A percentile compares a stretch with the other conserved stretches of the same genome.
These are phyloP conservation scores for Urtica urens DNA, from an alignment of 306 rosid genomes.

Conservation along the genomic window DNA sequence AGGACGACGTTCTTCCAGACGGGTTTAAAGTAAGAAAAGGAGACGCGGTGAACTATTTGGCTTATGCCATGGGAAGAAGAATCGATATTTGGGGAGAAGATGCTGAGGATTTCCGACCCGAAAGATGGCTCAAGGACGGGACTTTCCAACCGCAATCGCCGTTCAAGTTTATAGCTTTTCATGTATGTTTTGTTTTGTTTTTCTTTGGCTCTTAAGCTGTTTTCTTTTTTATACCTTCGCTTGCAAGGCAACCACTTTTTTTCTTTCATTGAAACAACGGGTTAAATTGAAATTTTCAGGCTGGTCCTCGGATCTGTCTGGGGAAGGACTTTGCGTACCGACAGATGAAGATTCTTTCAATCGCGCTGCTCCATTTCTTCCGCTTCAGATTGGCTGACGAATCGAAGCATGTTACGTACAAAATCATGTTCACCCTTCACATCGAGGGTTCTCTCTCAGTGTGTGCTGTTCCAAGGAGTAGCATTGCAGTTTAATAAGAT, in stretches of 20 bases:
- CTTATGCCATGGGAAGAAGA: conserved; percentile 75
- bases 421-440: conserved; percentile 70
- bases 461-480: conserved; percentile 33
- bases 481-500: too few species aligned
- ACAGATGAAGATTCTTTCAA: conserved; percentile 67
- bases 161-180: conserved; percentile 64
- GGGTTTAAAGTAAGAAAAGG: conserved; percentile 40
- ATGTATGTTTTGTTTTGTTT: conserved; percentile 25
- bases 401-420: conserved; percentile 33
- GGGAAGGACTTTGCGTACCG: conserved; percentile 74
- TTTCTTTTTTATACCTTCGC: neutral
- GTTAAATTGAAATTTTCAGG: conserved; percentile 27
- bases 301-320: conserved; percentile 60
- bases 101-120: conserved; percentile 48
- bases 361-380: conserved; percentile 47
- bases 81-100: conserved; percentile 65
- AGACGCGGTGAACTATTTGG: conserved; percentile 25
- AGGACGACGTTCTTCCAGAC: conserved; percentile 54
- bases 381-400: conserved; percentile 41
- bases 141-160: conserved; percentile 53
- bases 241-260: neutral
- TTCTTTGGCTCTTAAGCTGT: neutral
- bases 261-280: neutral
- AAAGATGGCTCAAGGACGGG: conserved; percentile 63
- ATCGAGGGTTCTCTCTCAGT: conserved; percentile 59